phyloP scores from a whole-genome alignment of 768 basidiomycete genomes.

The Termitomyces heimii region DNA sequence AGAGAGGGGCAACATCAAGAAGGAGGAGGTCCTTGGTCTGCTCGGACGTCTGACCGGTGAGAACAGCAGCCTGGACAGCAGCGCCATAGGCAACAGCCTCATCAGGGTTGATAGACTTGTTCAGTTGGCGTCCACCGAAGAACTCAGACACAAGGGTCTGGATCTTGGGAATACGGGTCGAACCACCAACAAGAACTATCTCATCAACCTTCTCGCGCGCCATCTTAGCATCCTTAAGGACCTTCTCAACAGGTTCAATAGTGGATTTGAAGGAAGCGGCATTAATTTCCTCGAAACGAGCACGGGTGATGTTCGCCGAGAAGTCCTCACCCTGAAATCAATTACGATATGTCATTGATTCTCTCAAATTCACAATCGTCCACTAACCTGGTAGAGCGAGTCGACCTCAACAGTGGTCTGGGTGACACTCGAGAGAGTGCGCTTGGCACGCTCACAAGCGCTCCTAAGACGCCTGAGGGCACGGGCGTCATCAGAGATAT shows the following conservation, averaged over 20 bases:
- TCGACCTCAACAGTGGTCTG: slow-evolving; percentile 99
- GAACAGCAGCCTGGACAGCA: slow-evolving; percentile 98
- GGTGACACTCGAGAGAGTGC: slow-evolving; percentile 95
- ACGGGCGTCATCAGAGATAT: slow-evolving; percentile 96
- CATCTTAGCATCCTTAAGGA: slow-evolving; percentile 98
- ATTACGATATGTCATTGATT: slow-evolving; percentile 3
- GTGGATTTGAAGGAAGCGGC: slow-evolving; percentile 94
- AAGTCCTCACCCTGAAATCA: slow-evolving; percentile 86
- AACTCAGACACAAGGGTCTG: slow-evolving; percentile 97
- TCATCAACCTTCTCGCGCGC: slow-evolving; percentile 96
- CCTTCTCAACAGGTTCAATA: slow-evolving; percentile 97
- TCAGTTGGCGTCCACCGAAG: slow-evolving; percentile 96
- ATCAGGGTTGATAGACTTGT: slow-evolving; percentile 99
- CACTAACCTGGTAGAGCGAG: slow-evolving; percentile 85
- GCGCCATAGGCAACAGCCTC: slow-evolving; percentile 99
- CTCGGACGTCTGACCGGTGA: slow-evolving; percentile 97
- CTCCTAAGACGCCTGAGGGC: slow-evolving; percentile 93
- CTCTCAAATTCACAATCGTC: not conserved
- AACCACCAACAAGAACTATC: slow-evolving; percentile 99
- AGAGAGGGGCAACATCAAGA: slow-evolving; percentile 97
- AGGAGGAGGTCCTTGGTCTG: slow-evolving; percentile 98
- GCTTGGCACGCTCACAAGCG: slow-evolving; percentile 99
- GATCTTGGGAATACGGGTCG: slow-evolving; percentile 99
- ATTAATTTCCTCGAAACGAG: slow-evolving; percentile 99
- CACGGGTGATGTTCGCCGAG: slow-evolving; percentile 97